Base-by-base conservation (phyloP, 2,329 filamentous ascomycete genomes). In the Rhynchosporium graminicola region DNA sequence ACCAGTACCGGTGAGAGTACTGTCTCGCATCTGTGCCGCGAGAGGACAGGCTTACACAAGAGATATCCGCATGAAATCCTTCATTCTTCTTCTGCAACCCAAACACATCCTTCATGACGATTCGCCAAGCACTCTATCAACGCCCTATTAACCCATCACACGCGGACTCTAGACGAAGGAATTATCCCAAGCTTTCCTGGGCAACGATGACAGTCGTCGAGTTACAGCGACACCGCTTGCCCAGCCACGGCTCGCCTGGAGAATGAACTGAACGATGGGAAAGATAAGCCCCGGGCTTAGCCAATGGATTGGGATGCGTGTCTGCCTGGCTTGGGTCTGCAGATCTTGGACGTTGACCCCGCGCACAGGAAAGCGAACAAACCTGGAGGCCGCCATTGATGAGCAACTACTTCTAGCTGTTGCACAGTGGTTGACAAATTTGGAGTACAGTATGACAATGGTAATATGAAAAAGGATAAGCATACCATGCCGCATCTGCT, bases 101-200 rank as follows among this genome's bases (percentile, higher is more conserved):
- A 54, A 54, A n/a, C 36, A 4, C 51, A 15, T 42, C 51, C 51
- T 40, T 36, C 51, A 54, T 54, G 51, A 54, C 51, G 51, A 54
- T 29, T 54, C 20, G 51, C 51, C 51, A 54, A 54, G 51, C 51
- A 54, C 36, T 54, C 51, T 54, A 40, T 54, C 36, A 28, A 54
- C 51, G 51, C 51, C 51, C 51, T 54, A 54, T 54, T 33, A 54
- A 54, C 51, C 51, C 51, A 42, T 54, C 51, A 54, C 51, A 54
- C 42, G 46, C 46, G 26, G 9, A 54, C 20, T 54, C 51, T 36
- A 42, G 36, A 54, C 33, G 51, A 54, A 54, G 33, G 51, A 54
- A 28, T 15, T 9, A 42, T 54, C 9, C 51, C 51, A 54, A 54
- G 51, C 51, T 54, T 54, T 36, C 51, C 38, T 33, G 51, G 33